Base-by-base conservation (phyloP, 73 alveolate species). In the Uronychia binucleata region DNA sequence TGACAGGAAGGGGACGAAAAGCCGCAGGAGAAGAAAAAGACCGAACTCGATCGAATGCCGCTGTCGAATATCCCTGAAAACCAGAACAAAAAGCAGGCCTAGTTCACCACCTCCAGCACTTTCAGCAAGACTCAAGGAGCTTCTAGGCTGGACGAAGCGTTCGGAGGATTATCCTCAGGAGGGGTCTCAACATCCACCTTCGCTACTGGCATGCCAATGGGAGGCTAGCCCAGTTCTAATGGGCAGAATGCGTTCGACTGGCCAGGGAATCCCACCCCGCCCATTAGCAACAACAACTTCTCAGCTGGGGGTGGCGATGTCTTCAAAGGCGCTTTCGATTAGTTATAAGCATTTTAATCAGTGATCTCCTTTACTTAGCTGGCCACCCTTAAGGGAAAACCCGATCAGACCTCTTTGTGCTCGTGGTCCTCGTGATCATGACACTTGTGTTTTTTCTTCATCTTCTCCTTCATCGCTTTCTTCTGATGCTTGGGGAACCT, bases 401-500 rank as follows among this genome's bases (percentile, higher is more conserved):
- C 67, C 5, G 19, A 67, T 5, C 5, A 67, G 14, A 35, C 5
- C 8, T 30, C 28, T 75, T 75, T 79, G 31, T 84, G 77, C 31
- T 29, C n/a, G n/a, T n/a, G n/a, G n/a, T n/a, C n/a, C n/a, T n/a
- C n/a, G n/a, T n/a, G n/a, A n/a, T n/a, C n/a, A n/a, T n/a, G n/a
- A n/a, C n/a, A n/a, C n/a, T n/a, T n/a, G n/a, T n/a, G 25, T 28
- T 84, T 27, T 79, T 84, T 33, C 34, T 74, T 59, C 57, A 74
- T 8, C 78, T 76, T 27, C 34, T 84, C 46, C 80, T 80, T 84
- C 91, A 85, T 85, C 58, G 35, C 58, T 30, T 30, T 30, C 32
- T 32, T 75, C 30, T 75, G 32, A 78, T 85, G 91, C 76, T 85
- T 85, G 27, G 91, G 91, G 30, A 82, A 82, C 46, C 84, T 77